Percentiles rank a stretch among this genome's conserved stretches.
These are phyloP conservation scores for Trebouxia gelatinosa DNA, from an alignment of 163 green algal species.

Conservation along the genomic window DNA sequence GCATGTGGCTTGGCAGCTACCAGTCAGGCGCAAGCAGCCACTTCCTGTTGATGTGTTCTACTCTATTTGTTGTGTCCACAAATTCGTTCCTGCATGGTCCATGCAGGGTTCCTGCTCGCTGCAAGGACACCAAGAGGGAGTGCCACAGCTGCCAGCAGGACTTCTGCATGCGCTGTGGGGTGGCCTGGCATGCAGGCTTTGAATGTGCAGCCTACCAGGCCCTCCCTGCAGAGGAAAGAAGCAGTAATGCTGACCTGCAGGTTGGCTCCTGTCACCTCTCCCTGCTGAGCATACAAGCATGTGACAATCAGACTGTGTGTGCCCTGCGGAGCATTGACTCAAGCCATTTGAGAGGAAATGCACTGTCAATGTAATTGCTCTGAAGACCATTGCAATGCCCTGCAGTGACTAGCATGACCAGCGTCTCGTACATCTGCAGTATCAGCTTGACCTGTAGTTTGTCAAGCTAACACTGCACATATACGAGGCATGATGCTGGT, in stretches of 20 bases:
- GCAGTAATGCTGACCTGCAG: conserved; percentile 14
- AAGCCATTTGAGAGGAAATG: too few species aligned
- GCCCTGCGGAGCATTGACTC: too few species aligned
- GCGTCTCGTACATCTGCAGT: neutral
- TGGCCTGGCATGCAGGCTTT: conserved; percentile 3
- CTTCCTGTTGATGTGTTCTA: neutral
- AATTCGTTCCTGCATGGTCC: too few species aligned
- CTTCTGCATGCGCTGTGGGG: conserved; percentile 21
- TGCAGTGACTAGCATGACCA: neutral
- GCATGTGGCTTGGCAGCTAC: neutral
- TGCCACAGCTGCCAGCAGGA: conserved; percentile 13
- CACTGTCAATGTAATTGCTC: neutral
- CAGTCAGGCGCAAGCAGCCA: neutral
- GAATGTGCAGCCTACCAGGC: conserved; percentile 2
- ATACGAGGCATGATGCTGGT: too few species aligned
- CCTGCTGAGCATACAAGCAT: neutral
- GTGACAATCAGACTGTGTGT: neutral
- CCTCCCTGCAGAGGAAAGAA: conserved; percentile 9
- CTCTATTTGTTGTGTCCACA: neutral
- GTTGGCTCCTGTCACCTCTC: too few species aligned
- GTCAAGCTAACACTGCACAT: too few species aligned
- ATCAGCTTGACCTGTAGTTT: neutral
- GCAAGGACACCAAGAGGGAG: conserved; percentile 10
- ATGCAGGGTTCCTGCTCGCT: conserved; percentile 1
- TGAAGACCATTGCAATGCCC: neutral